Percentiles rank a stretch among this genome's conserved stretches.
Evolutionary conservation across 208 protist species (phyloP).

Genomic region (Wallacemonas sp.): DNA sequence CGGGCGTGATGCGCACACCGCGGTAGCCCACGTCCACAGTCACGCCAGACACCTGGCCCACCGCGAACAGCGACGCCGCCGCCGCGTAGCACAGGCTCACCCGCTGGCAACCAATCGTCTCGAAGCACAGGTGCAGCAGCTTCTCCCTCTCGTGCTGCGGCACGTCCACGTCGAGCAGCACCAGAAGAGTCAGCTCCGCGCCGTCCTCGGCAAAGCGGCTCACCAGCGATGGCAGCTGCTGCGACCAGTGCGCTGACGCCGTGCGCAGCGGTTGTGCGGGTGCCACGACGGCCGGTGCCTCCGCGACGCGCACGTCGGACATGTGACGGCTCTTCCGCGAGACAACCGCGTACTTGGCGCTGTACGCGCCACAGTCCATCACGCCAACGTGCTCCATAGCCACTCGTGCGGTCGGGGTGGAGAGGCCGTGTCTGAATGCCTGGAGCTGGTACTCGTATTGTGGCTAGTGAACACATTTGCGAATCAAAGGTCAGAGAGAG

Average conservation of each 20-base stretch:
- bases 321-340: constrained; percentile 16
- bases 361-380: constrained; percentile 61
- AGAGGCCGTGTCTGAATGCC: too few relatives aligned
- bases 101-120: constrained; percentile 52
- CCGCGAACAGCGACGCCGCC: constrained; percentile 59
- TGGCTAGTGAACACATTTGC: too few relatives aligned
- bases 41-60: constrained; percentile 66
- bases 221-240: neutral
- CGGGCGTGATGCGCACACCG: constrained; percentile 56
- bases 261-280: neutral
- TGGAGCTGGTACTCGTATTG: too few relatives aligned
- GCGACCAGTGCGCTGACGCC: neutral
- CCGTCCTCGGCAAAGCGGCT: constrained; percentile 20
- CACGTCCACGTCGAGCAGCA: constrained; percentile 55
- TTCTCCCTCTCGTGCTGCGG: constrained; percentile 51
- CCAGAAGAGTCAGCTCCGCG: constrained; percentile 56
- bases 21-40: constrained; percentile 71
- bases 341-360: constrained; percentile 51
- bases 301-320: constrained; percentile 1
- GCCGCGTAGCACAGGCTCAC: constrained; percentile 56
- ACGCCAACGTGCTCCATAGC: constrained; percentile 43
- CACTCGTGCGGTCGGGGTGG: neutral
- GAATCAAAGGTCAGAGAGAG: too few relatives aligned
- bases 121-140: constrained; percentile 65
- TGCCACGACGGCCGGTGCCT: neutral